Evolutionary conservation across 129 eudicot species (phyloP), one percentile per base, ranked within the genome.

Genomic region (Arctium lappa): DNA sequence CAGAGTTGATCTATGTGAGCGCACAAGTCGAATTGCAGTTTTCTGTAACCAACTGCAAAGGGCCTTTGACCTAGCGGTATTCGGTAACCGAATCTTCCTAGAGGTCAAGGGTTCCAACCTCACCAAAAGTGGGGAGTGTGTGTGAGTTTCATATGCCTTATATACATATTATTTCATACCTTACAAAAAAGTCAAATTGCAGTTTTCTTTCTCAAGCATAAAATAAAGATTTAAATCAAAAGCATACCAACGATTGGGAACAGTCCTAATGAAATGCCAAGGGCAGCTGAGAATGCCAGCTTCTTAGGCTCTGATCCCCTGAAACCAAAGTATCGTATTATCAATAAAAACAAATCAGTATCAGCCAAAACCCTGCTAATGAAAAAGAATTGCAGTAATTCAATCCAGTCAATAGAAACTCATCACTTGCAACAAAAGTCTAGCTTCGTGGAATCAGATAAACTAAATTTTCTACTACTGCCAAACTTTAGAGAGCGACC

Each of bases 241-340:
- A 71, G 33, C 88, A 63, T 90, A 95, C 99, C 99, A 81, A 93
- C 90, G 44, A 95, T 91, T 10, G 99, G 99, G 83, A 95, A 95
- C 27, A 93, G 42, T 74, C 99, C 99, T 62, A 95, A 83, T 2
- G 97, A 88, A 80, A 90, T 80, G 22, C 99, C 99, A 37, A 95
- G 89, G 42, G 97, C 91, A 31, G 93, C 91, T 0, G 97, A 95
- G 74, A 95, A 90, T 22, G 99, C 97, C 87, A 95, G 85, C 86
- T 91, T 97, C 89, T 85, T 95, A 8, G 99, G 99, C 85, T 92
- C 99, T 65, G 94, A 89, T 84, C 99, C 99, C 93, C 99, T 95
- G 65, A 63, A 79, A 85, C 65, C 11, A 2, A 73, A 72, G 30
- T 4, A 1, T 39, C 75, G 42, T 60, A 72, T 56, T 8, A 70